These are phyloP conservation scores for Gnomoniopsis sp. DNA, from an alignment of 2,329 filamentous ascomycete genomes.

Conservation along the genomic window DNA sequence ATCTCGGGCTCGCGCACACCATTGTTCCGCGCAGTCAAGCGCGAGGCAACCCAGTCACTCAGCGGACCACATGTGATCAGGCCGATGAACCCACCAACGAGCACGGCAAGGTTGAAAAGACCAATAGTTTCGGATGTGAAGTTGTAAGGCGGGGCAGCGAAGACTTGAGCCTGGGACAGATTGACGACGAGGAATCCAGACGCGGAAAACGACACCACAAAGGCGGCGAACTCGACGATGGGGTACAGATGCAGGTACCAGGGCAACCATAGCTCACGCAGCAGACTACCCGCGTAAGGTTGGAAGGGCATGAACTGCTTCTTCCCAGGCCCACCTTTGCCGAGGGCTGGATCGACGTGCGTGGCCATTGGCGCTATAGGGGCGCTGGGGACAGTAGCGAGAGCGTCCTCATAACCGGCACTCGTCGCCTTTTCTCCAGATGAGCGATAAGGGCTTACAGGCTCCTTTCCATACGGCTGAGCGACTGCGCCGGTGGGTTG, in stretches of 20 bases:
- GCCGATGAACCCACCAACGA: constrained; percentile 38
- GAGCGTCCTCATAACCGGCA: background rate
- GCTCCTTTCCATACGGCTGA: constrained; percentile 9
- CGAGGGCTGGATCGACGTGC: constrained; percentile 51
- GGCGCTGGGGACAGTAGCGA: background rate
- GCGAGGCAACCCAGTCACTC: constrained; percentile 39
- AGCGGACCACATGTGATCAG: constrained; percentile 39
- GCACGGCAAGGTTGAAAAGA: constrained; percentile 45
- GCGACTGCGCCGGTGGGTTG: constrained; percentile 6
- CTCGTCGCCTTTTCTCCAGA: constrained; percentile 12
- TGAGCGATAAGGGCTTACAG: constrained; percentile 8
- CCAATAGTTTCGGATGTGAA: constrained; percentile 39
- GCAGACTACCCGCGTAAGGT: constrained; percentile 41
- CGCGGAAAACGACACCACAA: constrained; percentile 52
- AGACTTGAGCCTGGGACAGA: constrained; percentile 48
- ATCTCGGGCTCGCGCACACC: constrained; percentile 47
- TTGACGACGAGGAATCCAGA: constrained; percentile 51
- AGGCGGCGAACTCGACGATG: constrained; percentile 60
- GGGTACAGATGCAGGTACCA: constrained; percentile 61
- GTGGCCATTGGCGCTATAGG: constrained; percentile 22
- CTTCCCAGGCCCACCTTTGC: constrained; percentile 51
- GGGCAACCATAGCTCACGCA: constrained; percentile 56
- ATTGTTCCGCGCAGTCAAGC: constrained; percentile 37
- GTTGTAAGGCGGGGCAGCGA: constrained; percentile 40
- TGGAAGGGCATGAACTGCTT: constrained; percentile 54